phyloP scores from a whole-genome alignment of 305 asterid genomes.

The Fraxinus xanthoxyloides region DNA sequence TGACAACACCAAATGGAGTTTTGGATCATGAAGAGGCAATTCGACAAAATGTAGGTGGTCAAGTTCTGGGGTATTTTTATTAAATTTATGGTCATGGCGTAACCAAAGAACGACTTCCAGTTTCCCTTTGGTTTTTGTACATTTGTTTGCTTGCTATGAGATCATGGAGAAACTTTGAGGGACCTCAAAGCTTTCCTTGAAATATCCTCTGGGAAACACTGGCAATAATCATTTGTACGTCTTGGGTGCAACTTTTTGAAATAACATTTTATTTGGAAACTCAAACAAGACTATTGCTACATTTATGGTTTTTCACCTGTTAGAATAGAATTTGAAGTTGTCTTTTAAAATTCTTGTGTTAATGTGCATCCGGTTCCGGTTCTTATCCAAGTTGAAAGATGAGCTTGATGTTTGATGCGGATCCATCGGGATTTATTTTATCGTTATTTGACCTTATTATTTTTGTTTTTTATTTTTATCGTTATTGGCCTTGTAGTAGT shows the following conservation, averaged over 20 bases:
- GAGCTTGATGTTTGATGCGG: no score
- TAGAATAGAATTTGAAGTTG: background rate
- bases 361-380: background rate
- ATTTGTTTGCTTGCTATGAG: conserved; percentile 17
- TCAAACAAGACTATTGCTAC: background rate
- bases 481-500: no score
- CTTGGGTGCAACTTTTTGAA: conserved; percentile 1
- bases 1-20: conserved; percentile 90
- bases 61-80: conserved; percentile 88
- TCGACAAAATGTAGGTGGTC: conserved; percentile 84
- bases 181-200: conserved; percentile 11
- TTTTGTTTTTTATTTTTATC: no score
- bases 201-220: conserved; percentile 1
- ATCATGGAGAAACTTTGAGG: conserved; percentile 14
- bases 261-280: background rate
- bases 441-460: no score
- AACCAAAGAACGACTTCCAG: background rate
- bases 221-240: background rate
- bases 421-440: no score
- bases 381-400: background rate
- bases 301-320: background rate
- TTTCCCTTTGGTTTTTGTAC: conserved; percentile 13
- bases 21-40: conserved; percentile 92
- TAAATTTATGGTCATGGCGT: conserved; percentile 27
- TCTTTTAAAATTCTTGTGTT: background rate